Evolutionary conservation across 345 rosid genomes (phyloP).

Genomic region (Ceriops zippeliana): DNA sequence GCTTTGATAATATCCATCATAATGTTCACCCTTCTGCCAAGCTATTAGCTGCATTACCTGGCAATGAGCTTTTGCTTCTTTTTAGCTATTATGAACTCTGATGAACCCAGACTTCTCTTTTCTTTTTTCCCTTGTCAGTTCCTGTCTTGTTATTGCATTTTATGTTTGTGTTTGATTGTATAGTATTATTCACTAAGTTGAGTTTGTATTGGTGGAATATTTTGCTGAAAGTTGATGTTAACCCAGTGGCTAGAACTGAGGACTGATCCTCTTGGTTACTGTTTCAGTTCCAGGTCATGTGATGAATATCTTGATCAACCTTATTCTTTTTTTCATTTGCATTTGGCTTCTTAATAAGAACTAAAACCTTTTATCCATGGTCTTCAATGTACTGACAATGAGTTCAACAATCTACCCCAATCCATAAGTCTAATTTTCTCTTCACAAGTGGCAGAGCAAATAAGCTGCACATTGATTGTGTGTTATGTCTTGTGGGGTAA

Average conservation of each 20-base stretch:
- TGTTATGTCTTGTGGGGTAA: no score
- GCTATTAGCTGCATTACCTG: not conserved
- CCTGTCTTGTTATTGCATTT: not conserved
- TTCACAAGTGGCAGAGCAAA: no score
- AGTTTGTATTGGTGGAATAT: not conserved
- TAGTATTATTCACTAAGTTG: constrained; percentile 1
- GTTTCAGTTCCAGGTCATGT: constrained; percentile 30
- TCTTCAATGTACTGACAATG: not conserved
- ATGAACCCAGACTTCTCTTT: not conserved
- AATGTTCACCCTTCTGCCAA: not conserved
- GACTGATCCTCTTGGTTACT: constrained; percentile 29
- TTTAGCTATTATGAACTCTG: not conserved
- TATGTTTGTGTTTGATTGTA: constrained; percentile 7
- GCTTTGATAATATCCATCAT: not conserved
- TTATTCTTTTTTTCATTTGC: not conserved
- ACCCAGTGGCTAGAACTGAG: constrained; percentile 39
- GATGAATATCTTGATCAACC: constrained; percentile 8
- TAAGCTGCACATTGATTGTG: no score
- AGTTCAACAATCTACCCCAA: not conserved
- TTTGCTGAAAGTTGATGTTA: constrained; percentile 24
- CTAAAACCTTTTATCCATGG: not conserved
- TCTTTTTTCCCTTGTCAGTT: not conserved
- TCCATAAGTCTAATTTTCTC: no score
- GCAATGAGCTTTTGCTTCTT: not conserved
- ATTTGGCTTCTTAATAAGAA: not conserved